phyloP scores from a whole-genome alignment of 2,329 filamentous ascomycete species.

The Aspergillus glaucus region DNA sequence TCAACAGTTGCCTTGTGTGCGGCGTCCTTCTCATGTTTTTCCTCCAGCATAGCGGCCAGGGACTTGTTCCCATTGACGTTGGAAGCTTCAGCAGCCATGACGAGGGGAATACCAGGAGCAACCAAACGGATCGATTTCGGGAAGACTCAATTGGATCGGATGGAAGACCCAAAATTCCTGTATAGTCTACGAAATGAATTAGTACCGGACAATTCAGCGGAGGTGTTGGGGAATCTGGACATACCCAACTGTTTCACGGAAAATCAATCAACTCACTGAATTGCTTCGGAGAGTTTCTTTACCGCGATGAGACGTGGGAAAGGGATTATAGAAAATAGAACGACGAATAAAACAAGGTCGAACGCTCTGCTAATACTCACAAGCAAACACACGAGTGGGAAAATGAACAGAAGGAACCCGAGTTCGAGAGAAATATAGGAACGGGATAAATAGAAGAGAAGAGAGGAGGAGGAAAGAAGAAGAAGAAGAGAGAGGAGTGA shows the following conservation, averaged over 20 bases:
- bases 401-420: conserved; percentile 14
- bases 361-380: not conserved
- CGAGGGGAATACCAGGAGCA: conserved; percentile 4
- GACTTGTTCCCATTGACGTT: conserved; percentile 35
- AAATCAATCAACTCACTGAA: too few species aligned
- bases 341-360: not conserved
- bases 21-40: conserved; percentile 48
- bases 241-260: too few species aligned
- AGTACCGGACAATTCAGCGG: too few species aligned
- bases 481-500: conserved; percentile 8
- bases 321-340: not conserved
- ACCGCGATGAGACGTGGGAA: not conserved
- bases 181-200: not conserved
- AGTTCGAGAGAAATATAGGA: conserved; percentile 12
- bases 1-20: conserved; percentile 63
- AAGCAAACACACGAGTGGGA: conserved; percentile 2
- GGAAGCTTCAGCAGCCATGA: conserved; percentile 30
- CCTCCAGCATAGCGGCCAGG: conserved; percentile 48
- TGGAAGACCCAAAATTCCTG: conserved; percentile 5
- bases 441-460: conserved; percentile 7
- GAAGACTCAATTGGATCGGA: not conserved
- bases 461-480: conserved; percentile 7
- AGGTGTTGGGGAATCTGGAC: too few species aligned
- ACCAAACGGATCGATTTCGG: conserved; percentile 2
- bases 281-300: too few species aligned